Percentiles rank a stretch among this genome's conserved stretches.
Conservation (phyloP, 1,284 basidiomycete genomes). For the Tilletia walkeri region DNA sequence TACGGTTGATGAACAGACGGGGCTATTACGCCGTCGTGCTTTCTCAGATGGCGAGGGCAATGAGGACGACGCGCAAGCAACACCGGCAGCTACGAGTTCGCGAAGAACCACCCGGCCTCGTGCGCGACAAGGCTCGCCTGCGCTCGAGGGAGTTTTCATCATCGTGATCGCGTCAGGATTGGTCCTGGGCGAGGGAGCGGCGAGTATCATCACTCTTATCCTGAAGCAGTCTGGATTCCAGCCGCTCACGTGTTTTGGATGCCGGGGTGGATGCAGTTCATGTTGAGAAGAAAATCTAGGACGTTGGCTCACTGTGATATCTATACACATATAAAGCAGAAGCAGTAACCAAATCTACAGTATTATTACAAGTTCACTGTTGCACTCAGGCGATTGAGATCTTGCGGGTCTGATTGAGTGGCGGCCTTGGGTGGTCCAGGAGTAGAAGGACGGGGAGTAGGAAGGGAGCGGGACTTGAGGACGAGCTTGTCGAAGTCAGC, state of each 20-base stretch:
- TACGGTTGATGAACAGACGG: neutral
- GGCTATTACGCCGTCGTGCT: constrained; percentile 4
- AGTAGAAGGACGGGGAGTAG: too few relatives aligned
- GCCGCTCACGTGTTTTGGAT: constrained; percentile 77
- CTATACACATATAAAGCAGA: neutral
- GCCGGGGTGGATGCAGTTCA: constrained; percentile 65
- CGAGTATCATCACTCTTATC: constrained; percentile 76
- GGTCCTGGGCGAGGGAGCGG: constrained; percentile 85
- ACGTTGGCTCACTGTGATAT: neutral
- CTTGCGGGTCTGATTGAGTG: too few relatives aligned
- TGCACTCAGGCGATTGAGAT: too few relatives aligned
- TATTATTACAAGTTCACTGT: too few relatives aligned
- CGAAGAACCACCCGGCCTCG: neutral
- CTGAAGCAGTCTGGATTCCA: constrained; percentile 71
- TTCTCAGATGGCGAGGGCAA: neutral
- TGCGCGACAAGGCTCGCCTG: neutral
- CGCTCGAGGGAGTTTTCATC: constrained; percentile 52
- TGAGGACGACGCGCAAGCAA: neutral
- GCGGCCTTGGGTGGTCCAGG: too few relatives aligned
- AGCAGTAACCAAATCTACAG: too few relatives aligned
- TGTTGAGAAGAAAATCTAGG: neutral
- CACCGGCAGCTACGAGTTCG: neutral
- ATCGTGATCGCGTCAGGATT: constrained; percentile 91
- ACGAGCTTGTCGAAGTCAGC: constrained; percentile 6
- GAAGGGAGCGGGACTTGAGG: neutral